Evolutionary conservation across 2,329 filamentous ascomycete genomes (phyloP).

Genomic region (Aspergillus awamori): DNA sequence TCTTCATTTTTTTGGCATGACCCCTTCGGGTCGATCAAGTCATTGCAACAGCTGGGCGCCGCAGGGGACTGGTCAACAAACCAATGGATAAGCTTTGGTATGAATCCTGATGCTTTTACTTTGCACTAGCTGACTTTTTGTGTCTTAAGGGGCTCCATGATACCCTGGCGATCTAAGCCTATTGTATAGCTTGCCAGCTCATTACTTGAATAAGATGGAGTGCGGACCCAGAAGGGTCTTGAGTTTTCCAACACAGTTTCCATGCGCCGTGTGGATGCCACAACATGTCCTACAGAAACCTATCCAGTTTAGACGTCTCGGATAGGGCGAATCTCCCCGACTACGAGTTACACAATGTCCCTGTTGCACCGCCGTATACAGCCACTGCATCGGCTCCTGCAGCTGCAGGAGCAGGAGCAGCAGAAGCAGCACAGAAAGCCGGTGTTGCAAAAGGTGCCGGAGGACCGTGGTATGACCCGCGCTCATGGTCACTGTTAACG

Average conservation of each 20-base stretch:
- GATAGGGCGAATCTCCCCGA: background rate
- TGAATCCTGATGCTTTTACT: background rate
- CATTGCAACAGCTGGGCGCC: background rate
- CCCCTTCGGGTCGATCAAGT: background rate
- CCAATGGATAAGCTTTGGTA: background rate
- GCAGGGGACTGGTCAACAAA: background rate
- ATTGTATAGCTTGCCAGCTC: background rate
- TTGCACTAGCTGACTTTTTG: background rate
- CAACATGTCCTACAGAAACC: background rate
- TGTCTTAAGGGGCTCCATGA: background rate
- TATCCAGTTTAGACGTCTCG: background rate
- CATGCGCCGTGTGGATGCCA: background rate
- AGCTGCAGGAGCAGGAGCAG: background rate
- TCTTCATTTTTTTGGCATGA: background rate
- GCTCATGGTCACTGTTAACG: background rate
- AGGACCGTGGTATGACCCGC: constrained; percentile 2
- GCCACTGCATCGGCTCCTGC: background rate
- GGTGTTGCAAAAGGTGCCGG: background rate
- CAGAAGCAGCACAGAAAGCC: background rate
- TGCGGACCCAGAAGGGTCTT: too few species aligned
- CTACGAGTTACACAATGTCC: background rate
- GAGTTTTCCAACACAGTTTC: background rate
- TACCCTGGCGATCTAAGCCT: background rate
- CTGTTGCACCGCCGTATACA: background rate
- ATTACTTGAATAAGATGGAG: background rate